Evolutionary conservation across 2,329 filamentous ascomycete genomes (phyloP).

Genomic region (Epichloe uncinata): DNA sequence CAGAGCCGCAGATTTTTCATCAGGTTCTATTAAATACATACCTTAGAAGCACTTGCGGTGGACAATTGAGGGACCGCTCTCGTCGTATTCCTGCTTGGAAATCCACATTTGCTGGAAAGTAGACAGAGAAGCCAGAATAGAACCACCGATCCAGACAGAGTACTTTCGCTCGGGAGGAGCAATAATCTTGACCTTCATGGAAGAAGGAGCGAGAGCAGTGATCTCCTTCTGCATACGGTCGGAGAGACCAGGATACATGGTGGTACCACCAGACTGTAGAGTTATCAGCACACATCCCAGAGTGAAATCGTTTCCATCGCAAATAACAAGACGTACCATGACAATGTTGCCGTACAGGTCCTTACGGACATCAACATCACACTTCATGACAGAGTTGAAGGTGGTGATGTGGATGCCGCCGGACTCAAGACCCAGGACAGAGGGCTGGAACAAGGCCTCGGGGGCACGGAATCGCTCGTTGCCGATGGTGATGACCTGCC

Average conservation of each 20-base stretch:
- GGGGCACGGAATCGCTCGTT: conserved; percentile 99
- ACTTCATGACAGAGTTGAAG: conserved; percentile 99
- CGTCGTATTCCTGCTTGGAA: conserved; percentile 99
- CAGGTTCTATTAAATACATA: conserved; percentile 14
- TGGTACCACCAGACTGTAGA: conserved; percentile 93
- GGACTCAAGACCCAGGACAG: conserved; percentile 93
- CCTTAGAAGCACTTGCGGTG: conserved; percentile 99
- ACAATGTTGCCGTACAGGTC: conserved; percentile 99
- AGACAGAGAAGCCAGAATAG: conserved; percentile 96
- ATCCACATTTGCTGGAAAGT: conserved; percentile 99
- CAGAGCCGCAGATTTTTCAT: not conserved
- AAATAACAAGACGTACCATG: conserved; percentile 61
- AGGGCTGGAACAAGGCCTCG: conserved; percentile 98
- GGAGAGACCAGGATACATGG: conserved; percentile 99
- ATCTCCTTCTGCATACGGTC: conserved; percentile 99
- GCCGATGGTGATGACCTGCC: conserved; percentile 99
- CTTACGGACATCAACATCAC: conserved; percentile 99
- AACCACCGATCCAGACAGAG: conserved; percentile 99
- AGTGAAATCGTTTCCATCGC: not conserved
- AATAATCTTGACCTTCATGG: conserved; percentile 99
- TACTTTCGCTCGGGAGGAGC: conserved; percentile 99
- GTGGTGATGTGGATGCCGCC: conserved; percentile 99
- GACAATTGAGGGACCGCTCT: conserved; percentile 97
- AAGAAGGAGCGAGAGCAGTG: conserved; percentile 95
- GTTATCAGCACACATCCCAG: not conserved